Evolutionary conservation across 2,329 filamentous ascomycete genomes (phyloP), one percentile per base, ranked within the genome.

Genomic region (Alternaria sp.): DNA sequence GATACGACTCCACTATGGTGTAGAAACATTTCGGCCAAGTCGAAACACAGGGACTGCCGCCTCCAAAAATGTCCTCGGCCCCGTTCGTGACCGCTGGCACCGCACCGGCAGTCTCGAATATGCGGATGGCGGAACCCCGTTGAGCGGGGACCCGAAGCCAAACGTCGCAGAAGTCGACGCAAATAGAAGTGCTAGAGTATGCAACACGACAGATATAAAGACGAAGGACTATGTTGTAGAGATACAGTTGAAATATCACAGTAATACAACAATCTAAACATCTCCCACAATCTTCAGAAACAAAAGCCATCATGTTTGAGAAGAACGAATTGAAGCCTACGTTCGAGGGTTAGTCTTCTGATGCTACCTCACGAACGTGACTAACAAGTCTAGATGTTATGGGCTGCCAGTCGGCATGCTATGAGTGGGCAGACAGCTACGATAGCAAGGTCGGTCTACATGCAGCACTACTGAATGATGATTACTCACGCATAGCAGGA

Each of bases 381-480:
- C 67, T 74, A 63, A 74, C 53, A 22, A 7, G 9, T 18, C 30
- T 36, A 77, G 84, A 87, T 70, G 83, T 82, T 66, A 81, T 85
- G 72, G 83, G 83, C 51, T 78, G 83, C 70, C 80, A 79, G 60
- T 74, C 82, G 51, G 80, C 82, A 36, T 79, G 82, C 67, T 88
- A 86, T 75, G 85, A 88, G 71, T 89, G 87, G 87, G 87, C 86
- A 57, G 87, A 88, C 75, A 87, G 84, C 80, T 89, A 89, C 77
- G 87, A 89, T 76, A 84, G 83, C 75, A 90, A 90, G 78, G 79
- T 79, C 61, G 38, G 65, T 56, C 24, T 34, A 28, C 22, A 12
- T 38, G 49, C 9, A 47, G 12, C 42, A 39, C 24, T 28, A 20
- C 28, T 20, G 22, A 5, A 7, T 36, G 22, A 43, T 26, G 22